phyloP scores from a whole-genome alignment of 129 eudicot species.

The Heracleum sosnowskyi region DNA sequence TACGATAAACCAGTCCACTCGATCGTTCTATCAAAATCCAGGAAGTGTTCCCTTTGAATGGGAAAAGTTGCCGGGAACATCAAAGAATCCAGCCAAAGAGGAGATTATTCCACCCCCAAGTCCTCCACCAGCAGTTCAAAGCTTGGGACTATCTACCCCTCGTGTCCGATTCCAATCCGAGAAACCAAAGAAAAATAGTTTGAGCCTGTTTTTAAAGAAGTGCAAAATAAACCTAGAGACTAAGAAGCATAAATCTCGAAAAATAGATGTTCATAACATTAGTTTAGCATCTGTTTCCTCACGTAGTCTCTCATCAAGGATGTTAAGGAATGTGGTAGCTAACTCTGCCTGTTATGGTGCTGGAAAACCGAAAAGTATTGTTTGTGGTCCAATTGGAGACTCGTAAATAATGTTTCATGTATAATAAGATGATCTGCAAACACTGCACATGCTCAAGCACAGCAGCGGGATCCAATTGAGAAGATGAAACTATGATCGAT shows the following conservation, averaged over 20 bases:
- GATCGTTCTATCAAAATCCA: neutral
- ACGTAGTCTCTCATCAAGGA: neutral
- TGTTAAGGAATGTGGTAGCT: neutral
- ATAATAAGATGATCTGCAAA: neutral
- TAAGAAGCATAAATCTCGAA: neutral
- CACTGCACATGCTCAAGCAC: neutral
- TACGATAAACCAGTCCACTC: neutral
- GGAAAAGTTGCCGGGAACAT: slow-evolving; percentile 11
- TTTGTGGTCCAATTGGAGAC: neutral
- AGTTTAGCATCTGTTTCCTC: neutral
- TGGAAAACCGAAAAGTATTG: neutral
- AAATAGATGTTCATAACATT: neutral
- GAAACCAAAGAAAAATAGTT: neutral
- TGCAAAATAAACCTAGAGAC: neutral
- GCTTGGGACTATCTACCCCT: neutral
- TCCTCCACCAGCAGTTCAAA: slow-evolving; percentile 8
- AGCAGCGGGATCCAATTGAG: neutral
- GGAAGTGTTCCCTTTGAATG: slow-evolving; percentile 12
- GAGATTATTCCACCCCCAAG: neutral
- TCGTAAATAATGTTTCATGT: neutral
- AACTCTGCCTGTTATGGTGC: slow-evolving; percentile 9
- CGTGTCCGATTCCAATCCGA: neutral
- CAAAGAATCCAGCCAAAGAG: neutral
- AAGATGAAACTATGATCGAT: neutral
- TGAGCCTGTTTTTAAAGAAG: neutral